These are phyloP conservation scores for Melampsora americana DNA, from an alignment of 1,284 basidiomycete genomes.

Conservation along the genomic window DNA sequence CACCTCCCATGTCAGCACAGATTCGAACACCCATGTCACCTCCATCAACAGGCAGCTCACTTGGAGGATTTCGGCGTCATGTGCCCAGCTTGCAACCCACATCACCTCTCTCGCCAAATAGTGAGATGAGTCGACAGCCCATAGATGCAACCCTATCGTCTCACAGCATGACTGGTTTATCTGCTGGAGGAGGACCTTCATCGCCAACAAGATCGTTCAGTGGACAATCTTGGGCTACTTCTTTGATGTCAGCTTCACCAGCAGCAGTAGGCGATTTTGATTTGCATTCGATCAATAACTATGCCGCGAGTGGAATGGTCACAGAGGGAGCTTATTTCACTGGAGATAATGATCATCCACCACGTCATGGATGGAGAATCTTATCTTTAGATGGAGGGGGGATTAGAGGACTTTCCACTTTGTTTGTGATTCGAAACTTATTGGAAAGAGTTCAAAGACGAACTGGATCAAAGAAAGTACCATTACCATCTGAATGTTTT, in stretches of 20 bases:
- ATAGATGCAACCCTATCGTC: not conserved
- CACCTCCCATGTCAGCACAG: not conserved
- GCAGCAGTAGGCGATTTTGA: conserved; percentile 21
- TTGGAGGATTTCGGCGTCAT: not conserved
- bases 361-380: conserved; percentile 40
- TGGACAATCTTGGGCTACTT: conserved; percentile 38
- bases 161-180: not conserved
- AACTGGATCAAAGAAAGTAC: not conserved
- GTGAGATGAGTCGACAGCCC: not conserved
- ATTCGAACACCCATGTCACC: not conserved
- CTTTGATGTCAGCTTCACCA: conserved; percentile 25
- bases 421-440: conserved; percentile 29
- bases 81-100: not conserved
- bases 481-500: conserved; percentile 45
- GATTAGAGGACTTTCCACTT: conserved; percentile 45
- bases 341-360: conserved; percentile 10
- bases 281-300: not conserved
- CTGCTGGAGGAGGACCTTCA: not conserved
- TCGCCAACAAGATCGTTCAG: conserved; percentile 20
- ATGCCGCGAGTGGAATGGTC: not conserved
- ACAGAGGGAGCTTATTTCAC: not conserved
- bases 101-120: not conserved
- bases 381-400: conserved; percentile 48
- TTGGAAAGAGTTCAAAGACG: conserved; percentile 21
- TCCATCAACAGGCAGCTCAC: not conserved